Conservation (phyloP, 108 stramenopile genomes). For the Aurantiochytrium sp. region DNA sequence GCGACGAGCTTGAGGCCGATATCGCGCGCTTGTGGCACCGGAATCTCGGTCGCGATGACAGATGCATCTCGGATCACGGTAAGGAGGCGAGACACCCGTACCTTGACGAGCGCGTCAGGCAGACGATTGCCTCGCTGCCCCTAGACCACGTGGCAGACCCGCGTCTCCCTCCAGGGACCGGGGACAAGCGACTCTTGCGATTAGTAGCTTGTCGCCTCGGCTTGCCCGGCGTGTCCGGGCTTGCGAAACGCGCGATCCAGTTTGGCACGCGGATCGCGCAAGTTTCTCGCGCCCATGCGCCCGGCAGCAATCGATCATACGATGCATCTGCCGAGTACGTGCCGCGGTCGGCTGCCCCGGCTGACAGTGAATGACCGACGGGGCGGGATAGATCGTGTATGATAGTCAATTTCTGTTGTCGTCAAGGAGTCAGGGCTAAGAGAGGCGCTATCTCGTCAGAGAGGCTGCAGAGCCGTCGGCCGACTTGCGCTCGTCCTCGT, state of each 20-base stretch:
- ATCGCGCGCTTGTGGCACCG: conserved; percentile 82
- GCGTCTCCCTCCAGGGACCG: conserved; percentile 63
- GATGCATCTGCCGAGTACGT: neutral
- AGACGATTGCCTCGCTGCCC: conserved; percentile 55
- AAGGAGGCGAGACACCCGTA: conserved; percentile 87
- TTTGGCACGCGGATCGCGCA: conserved; percentile 86
- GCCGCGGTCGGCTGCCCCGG: neutral
- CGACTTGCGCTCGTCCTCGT: too few species aligned
- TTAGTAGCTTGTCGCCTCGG: conserved; percentile 52
- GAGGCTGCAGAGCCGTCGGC: too few species aligned
- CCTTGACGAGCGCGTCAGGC: conserved; percentile 80
- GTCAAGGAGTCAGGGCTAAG: too few species aligned
- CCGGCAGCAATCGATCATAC: conserved; percentile 73
- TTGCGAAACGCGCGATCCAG: conserved; percentile 89
- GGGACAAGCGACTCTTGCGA: conserved; percentile 79
- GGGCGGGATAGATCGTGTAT: too few species aligned
- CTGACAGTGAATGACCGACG: too few species aligned
- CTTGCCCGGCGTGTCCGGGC: conserved; percentile 39
- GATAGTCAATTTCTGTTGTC: too few species aligned
- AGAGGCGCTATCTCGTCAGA: too few species aligned
- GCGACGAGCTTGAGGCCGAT: conserved; percentile 74
- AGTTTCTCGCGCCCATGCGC: conserved; percentile 68
- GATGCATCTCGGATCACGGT: conserved; percentile 77
- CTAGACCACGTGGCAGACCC: conserved; percentile 62
- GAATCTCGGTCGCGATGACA: conserved; percentile 92